Base-by-base conservation (phyloP, 495 filamentous ascomycete species). In the Lindgomyces ingoldianus region DNA sequence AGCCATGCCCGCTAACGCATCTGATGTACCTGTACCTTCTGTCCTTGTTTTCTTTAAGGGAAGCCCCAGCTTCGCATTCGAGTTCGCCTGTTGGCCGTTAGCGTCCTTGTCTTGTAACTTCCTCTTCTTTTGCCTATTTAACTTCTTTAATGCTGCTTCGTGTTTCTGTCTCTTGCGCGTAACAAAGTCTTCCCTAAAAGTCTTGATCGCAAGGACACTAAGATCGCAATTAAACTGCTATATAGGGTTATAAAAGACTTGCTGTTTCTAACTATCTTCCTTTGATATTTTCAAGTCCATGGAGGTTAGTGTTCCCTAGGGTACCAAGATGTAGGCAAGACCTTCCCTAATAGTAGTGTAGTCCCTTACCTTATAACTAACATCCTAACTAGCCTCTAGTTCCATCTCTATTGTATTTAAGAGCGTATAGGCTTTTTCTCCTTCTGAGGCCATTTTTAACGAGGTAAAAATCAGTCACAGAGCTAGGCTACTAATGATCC, bases 181-280 rank as follows among this genome's bases (percentile, higher is more conserved):
- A 14, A 89, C 53, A 16, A 82, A 72, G 61, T 91, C 85, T 55
- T 94, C 86, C 0, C 87, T 89, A 77, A 89, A 96, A 0, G 87
- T 86, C 70, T 87, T 88, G 70, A 98, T 95, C 18, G 92, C 90
- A 22, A 98, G 82, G 29, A 97, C 89, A 70, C 90, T 96, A 67
- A 98, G 77, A 76, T 98, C 94, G 11, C 94, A 85, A 77, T 98
- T 98, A 80, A 96, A 98, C 74, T 98, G 95, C 73, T 98, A 94
- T 42, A 98, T 96, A 0, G 94, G 93, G 67, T 98, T 98, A 79
- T 98, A 98, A 74, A 98, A 98, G 26, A 98, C 95, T 27, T 86
- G 83, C 73, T 96, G 91, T 14, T 80, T 74, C 29, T 81, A 79
- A 41, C 84, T 78, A 12, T 83, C 79, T 63, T 72, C 66, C 42